Evolutionary conservation across 495 filamentous ascomycete genomes (phyloP).

Genomic region (Penicillium psychrofluorescens): DNA sequence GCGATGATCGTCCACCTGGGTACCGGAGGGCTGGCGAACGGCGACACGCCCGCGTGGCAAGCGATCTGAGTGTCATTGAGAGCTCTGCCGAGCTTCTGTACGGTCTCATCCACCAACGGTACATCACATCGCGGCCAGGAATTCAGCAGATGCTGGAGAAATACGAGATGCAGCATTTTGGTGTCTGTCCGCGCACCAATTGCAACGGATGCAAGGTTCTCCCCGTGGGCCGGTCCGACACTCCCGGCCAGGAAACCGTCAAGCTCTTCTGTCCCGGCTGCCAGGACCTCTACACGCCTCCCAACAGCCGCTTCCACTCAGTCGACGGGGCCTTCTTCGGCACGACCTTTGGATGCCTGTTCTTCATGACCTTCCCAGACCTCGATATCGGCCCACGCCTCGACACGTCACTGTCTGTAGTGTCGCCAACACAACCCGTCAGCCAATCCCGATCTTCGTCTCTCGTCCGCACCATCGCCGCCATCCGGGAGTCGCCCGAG

Average conservation of each 20-base stretch:
- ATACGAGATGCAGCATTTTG: slow-evolving; percentile 93
- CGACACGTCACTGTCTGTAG: slow-evolving; percentile 19
- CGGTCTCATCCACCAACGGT: slow-evolving; percentile 95
- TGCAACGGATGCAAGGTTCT: slow-evolving; percentile 84
- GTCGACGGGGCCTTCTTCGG: slow-evolving; percentile 99
- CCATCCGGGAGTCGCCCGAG: slow-evolving; percentile 22
- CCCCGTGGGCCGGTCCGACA: slow-evolving; percentile 87
- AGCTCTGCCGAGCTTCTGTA: slow-evolving; percentile 95
- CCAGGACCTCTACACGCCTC: slow-evolving; percentile 93
- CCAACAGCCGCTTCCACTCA: slow-evolving; percentile 93
- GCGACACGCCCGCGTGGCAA: slow-evolving; percentile 78
- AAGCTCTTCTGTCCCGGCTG: slow-evolving; percentile 97
- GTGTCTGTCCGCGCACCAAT: slow-evolving; percentile 81
- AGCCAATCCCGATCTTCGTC: slow-evolving; percentile 21
- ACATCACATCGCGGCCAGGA: slow-evolving; percentile 93
- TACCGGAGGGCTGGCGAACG: slow-evolving; percentile 58
- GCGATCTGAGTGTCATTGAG: slow-evolving; percentile 90
- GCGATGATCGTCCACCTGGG: slow-evolving; percentile 52
- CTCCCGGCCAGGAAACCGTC: slow-evolving; percentile 92
- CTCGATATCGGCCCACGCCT: slow-evolving; percentile 58
- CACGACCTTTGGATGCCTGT: slow-evolving; percentile 87
- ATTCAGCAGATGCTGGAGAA: slow-evolving; percentile 99
- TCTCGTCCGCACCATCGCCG: slow-evolving; percentile 19
- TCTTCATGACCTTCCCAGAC: slow-evolving; percentile 98
- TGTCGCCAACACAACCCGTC: slow-evolving; percentile 24